phyloP scores from a whole-genome alignment of 1,284 basidiomycete genomes.

The Inonotus hispidus region DNA sequence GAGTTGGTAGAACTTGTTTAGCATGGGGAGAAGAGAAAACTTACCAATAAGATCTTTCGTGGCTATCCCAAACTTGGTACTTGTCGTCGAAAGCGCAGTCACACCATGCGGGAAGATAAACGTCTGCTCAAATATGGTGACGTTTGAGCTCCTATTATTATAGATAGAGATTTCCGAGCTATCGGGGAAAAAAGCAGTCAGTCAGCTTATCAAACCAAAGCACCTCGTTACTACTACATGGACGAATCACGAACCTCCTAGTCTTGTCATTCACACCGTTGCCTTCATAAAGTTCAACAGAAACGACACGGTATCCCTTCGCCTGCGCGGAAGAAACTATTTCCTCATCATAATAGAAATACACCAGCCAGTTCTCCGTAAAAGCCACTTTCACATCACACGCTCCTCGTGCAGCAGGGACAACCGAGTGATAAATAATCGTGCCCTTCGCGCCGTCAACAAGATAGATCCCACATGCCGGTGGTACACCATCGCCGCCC shows the following conservation, averaged over 20 bases:
- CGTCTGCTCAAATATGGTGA: slow-evolving; percentile 62
- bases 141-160: slow-evolving; percentile 43
- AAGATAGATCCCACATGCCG: slow-evolving; percentile 64
- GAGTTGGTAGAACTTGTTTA: too few species aligned
- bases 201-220: background rate
- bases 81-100: slow-evolving; percentile 67
- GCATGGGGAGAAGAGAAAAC: too few species aligned
- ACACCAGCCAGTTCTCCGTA: slow-evolving; percentile 93
- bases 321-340: slow-evolving; percentile 41
- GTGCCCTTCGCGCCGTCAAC: slow-evolving; percentile 78
- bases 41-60: slow-evolving; percentile 81
- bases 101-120: slow-evolving; percentile 70
- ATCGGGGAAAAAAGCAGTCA: slow-evolving; percentile 13
- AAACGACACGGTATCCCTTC: slow-evolving; percentile 70
- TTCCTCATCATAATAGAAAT: slow-evolving; percentile 70
- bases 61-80: slow-evolving; percentile 85
- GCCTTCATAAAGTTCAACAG: slow-evolving; percentile 86
- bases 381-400: slow-evolving; percentile 69
- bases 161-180: slow-evolving; percentile 76
- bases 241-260: slow-evolving; percentile 48
- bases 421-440: slow-evolving; percentile 57
- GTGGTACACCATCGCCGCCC: slow-evolving; percentile 10
- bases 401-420: slow-evolving; percentile 40
- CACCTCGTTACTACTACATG: background rate
- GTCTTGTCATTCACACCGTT: slow-evolving; percentile 56